A percentile compares a stretch with the other conserved stretches of the same genome.
These are phyloP conservation scores for Globisporangium echinulatum DNA, from an alignment of 352 stramenopile species.

Conservation along the genomic window DNA sequence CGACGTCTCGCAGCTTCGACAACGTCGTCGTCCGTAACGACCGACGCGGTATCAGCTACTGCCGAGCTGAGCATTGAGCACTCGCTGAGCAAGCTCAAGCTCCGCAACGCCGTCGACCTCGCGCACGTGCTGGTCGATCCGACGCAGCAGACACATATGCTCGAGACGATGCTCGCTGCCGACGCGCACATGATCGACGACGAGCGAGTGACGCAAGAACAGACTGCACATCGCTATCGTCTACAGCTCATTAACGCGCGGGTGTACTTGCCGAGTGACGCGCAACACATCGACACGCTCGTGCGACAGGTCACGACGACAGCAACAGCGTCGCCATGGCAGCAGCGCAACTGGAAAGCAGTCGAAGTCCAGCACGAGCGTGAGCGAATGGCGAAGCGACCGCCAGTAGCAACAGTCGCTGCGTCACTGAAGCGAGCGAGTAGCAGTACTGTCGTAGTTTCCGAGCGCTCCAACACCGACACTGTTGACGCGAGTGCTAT, in stretches of 20 bases:
- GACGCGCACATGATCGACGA: constrained; percentile 64
- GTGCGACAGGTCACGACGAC: constrained; percentile 14
- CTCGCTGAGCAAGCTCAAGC: constrained; percentile 58
- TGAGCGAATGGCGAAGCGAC: neutral
- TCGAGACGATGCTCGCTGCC: constrained; percentile 60
- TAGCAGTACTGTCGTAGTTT: neutral
- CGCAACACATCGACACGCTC: constrained; percentile 14
- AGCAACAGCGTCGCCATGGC: constrained; percentile 43
- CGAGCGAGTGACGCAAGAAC: constrained; percentile 47
- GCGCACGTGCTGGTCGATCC: constrained; percentile 36
- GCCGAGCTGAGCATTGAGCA: constrained; percentile 39
- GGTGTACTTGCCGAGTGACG: constrained; percentile 15
- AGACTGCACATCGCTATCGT: constrained; percentile 50
- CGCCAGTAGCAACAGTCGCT: neutral
- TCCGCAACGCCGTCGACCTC: constrained; percentile 66
- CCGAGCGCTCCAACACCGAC: neutral
- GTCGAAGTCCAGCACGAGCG: constrained; percentile 16
- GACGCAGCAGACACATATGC: constrained; percentile 62
- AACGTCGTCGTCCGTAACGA: neutral
- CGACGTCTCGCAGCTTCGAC: neutral
- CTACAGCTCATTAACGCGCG: constrained; percentile 38
- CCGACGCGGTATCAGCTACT: neutral
- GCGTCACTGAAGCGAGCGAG: neutral
- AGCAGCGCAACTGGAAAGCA: constrained; percentile 59
- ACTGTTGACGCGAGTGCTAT: no score